These are phyloP conservation scores for Botrytis pseudocinerea DNA, from an alignment of 2,329 filamentous ascomycete genomes.

Conservation along the genomic window DNA sequence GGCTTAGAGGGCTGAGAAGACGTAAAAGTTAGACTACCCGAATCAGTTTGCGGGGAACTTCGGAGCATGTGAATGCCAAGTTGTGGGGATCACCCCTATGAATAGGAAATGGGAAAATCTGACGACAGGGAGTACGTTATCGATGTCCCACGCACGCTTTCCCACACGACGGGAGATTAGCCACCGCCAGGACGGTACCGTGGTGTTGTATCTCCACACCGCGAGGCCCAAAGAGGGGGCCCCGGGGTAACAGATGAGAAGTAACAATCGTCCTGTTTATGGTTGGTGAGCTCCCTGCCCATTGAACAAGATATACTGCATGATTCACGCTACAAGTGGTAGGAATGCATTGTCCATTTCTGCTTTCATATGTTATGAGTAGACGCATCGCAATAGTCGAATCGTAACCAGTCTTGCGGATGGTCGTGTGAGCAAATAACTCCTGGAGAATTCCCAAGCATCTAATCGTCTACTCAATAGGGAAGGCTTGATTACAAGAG, in stretches of 20 bases:
- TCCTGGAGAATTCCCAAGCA: neutral
- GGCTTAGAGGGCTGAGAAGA: slow-evolving; percentile 1
- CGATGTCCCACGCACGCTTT: slow-evolving; percentile 1
- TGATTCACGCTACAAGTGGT: neutral
- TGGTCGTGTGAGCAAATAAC: slow-evolving; percentile 9
- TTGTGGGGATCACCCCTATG: slow-evolving; percentile 19
- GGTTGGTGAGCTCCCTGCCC: neutral
- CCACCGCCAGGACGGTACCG: neutral
- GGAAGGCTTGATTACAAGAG: neutral
- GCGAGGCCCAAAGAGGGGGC: neutral
- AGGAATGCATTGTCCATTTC: neutral
- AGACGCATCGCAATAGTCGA: neutral
- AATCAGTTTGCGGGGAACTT: slow-evolving; percentile 24
- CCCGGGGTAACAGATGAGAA: neutral
- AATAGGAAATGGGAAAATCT: slow-evolving; percentile 7
- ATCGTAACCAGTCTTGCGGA: neutral
- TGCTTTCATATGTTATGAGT: neutral
- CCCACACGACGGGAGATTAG: slow-evolving; percentile 7
- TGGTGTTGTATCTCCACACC: neutral
- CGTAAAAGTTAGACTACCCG: slow-evolving; percentile 2
- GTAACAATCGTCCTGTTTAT: neutral
- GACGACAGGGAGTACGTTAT: slow-evolving; percentile 1
- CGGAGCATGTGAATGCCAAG: slow-evolving; percentile 23
- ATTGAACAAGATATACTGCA: neutral
- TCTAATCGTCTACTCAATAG: neutral